Conservation (phyloP, 192 early-diverging fungal species). For the Jimgerdemannia flammicorona region DNA sequence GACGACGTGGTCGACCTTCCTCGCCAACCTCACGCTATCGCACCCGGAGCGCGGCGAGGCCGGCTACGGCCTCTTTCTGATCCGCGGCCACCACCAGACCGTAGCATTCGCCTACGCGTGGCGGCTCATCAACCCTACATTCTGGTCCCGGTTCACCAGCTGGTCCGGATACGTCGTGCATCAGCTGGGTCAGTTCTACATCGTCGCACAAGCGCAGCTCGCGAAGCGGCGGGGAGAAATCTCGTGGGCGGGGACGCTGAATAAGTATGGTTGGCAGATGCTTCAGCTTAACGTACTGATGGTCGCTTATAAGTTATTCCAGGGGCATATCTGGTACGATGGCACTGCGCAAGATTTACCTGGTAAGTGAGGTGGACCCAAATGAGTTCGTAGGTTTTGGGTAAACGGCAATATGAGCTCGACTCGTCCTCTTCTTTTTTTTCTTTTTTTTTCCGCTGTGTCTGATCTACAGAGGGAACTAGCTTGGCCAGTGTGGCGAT, state of each 20-base stretch:
- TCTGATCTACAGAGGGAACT: too few species aligned
- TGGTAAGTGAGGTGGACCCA: neutral
- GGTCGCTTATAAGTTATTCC: constrained; percentile 21
- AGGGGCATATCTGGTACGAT: constrained; percentile 23
- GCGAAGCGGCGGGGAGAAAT: constrained; percentile 17
- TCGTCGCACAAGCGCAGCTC: constrained; percentile 18
- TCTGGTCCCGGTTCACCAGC: constrained; percentile 4
- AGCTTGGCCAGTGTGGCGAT: too few species aligned
- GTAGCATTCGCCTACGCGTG: constrained; percentile 22
- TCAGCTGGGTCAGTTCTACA: constrained; percentile 23
- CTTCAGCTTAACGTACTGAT: constrained; percentile 18
- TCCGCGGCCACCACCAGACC: constrained; percentile 6
- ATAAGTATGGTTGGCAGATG: constrained; percentile 27
- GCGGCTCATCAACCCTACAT: constrained; percentile 12
- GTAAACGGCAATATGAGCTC: neutral
- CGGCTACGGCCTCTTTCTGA: constrained; percentile 23
- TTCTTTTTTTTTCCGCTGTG: neutral
- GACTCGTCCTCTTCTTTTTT: neutral
- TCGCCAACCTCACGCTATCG: neutral
- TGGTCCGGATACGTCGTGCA: constrained; percentile 21
- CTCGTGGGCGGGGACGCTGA: constrained; percentile 4
- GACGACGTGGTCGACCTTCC: neutral
- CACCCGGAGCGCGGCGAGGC: constrained; percentile 21
- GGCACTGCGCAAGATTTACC: constrained; percentile 22
- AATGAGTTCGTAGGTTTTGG: neutral